Conservation (phyloP, 139 green algal species). For the Micromonas pusilla region DNA sequence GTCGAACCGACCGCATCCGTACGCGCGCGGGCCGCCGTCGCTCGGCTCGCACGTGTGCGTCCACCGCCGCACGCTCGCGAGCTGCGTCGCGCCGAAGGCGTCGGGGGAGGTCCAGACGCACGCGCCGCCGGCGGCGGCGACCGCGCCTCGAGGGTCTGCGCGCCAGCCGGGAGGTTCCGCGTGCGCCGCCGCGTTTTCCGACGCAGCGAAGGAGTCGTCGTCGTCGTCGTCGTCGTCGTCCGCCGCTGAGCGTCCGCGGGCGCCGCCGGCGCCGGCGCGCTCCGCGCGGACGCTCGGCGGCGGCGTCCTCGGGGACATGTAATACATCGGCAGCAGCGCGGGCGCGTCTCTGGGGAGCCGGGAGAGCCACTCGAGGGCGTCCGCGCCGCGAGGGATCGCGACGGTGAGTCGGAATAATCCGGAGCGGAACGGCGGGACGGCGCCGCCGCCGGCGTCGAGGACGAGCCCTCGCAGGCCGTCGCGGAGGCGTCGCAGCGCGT, state of each 20-base stretch:
- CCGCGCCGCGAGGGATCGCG: neutral
- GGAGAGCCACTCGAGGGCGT: neutral
- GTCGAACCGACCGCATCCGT: constrained; percentile 3
- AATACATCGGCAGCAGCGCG: constrained; percentile 19
- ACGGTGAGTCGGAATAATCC: neutral
- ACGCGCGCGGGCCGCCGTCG: neutral
- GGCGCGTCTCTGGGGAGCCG: neutral
- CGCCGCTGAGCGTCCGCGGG: neutral
- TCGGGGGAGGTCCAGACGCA: neutral
- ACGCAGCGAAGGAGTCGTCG: constrained; percentile 20
- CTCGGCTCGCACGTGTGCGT: neutral
- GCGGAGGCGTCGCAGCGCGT: neutral
- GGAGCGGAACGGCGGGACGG: neutral
- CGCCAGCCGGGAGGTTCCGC: neutral
- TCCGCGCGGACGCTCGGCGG: neutral
- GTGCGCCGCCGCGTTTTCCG: neutral
- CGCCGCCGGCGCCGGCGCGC: constrained; percentile 5
- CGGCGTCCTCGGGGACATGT: constrained; percentile 24
- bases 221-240: neutral
- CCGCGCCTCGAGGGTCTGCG: neutral
- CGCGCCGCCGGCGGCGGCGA: constrained; percentile 4
- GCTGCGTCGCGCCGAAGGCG: neutral
- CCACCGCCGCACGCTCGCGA: neutral
- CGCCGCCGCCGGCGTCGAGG: neutral
- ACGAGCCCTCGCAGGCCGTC: neutral